phyloP scores from a whole-genome alignment of 257 asterid species.

The Jasminum sambac region DNA sequence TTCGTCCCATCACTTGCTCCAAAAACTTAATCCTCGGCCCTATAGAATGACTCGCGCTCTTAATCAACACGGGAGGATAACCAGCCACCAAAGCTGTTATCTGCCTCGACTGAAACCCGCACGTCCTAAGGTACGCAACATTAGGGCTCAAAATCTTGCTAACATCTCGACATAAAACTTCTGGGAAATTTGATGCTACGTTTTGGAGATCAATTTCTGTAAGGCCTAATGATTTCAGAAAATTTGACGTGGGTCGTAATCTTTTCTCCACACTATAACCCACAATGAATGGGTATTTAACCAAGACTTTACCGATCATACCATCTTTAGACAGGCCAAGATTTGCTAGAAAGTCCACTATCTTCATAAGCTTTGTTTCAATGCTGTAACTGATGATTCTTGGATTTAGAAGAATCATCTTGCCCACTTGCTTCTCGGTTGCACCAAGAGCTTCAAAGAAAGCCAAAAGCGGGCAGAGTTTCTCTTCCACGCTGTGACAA shows the following conservation, averaged over 20 bases:
- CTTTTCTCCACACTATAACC: constrained; percentile 86
- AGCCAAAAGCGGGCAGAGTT: constrained; percentile 94
- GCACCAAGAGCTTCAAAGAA: constrained; percentile 88
- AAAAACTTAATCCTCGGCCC: constrained; percentile 85
- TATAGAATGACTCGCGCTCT: constrained; percentile 72
- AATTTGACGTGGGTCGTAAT: constrained; percentile 70
- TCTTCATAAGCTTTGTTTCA: constrained; percentile 69
- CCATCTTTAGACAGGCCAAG: constrained; percentile 70
- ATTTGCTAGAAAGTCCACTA: constrained; percentile 71
- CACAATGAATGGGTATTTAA: constrained; percentile 76
- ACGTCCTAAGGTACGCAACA: constrained; percentile 51
- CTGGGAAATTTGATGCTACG: constrained; percentile 66
- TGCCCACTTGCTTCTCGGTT: constrained; percentile 79
- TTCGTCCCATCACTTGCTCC: constrained; percentile 78
- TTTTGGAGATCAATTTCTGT: constrained; percentile 61
- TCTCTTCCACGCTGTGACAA: constrained; percentile 82
- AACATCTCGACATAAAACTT: constrained; percentile 81
- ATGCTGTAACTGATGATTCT: constrained; percentile 93
- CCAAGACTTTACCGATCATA: constrained; percentile 72
- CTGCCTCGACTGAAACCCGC: constrained; percentile 66
- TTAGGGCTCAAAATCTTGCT: constrained; percentile 73
- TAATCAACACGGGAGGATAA: constrained; percentile 86
- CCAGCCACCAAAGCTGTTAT: constrained; percentile 72
- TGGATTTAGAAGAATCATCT: constrained; percentile 81
- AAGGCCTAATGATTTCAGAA: constrained; percentile 71